These are phyloP conservation scores for Podila minutissima DNA, from an alignment of 192 early-diverging fungal species.

Conservation along the genomic window DNA sequence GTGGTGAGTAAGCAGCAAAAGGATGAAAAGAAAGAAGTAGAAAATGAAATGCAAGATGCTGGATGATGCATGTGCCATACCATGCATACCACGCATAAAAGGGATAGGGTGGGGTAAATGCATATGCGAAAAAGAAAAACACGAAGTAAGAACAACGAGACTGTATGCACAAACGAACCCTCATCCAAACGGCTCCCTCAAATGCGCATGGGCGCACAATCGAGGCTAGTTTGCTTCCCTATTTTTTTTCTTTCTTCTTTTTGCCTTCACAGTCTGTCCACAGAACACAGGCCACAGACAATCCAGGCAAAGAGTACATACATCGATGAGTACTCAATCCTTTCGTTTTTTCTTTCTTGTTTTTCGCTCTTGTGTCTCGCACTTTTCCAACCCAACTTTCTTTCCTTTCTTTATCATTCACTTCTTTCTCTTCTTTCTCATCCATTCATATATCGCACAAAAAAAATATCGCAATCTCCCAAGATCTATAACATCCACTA, in stretches of 20 bases:
- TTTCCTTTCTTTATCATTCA: not conserved
- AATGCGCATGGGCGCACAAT: too few species aligned
- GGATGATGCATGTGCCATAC: too few species aligned
- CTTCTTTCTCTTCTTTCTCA: not conserved
- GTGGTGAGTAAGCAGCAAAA: not conserved
- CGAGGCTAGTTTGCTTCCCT: too few species aligned
- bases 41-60: not conserved
- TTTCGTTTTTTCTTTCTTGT: too few species aligned
- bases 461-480: not conserved
- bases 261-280: not conserved
- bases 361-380: not conserved
- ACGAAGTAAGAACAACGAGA: too few species aligned
- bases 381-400: not conserved
- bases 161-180: too few species aligned
- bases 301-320: too few species aligned
- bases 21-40: not conserved
- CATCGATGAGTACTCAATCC: too few species aligned
- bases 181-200: too few species aligned
- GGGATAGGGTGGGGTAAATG: not conserved
- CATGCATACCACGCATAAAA: not conserved
- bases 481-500: not conserved
- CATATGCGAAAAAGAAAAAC: not conserved
- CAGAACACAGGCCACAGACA: too few species aligned
- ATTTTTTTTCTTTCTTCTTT: not conserved
- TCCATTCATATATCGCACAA: not conserved